Evolutionary conservation across 169 alveolate genomes (phyloP), one percentile per base, ranked within the genome.

Genomic region (Eimeria acervulina): DNA sequence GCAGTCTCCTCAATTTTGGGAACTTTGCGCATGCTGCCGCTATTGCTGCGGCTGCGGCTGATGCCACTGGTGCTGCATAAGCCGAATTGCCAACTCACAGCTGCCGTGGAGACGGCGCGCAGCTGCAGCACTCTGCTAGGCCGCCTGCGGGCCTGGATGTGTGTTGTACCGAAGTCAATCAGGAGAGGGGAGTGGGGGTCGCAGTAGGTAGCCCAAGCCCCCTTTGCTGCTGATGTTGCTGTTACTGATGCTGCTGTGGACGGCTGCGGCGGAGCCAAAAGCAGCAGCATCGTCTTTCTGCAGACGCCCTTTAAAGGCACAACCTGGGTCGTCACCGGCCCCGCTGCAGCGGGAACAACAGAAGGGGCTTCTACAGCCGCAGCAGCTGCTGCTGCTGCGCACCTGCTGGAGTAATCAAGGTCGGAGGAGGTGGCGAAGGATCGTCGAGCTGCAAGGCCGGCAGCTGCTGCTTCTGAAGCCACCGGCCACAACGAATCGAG

Each of bases 91-190:
- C 92, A 84, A 17, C 23, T 8, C 26, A 55, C 51, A 52, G 92
- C 38, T 52, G 92, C 33, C n/a, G 78, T 40, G 2, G 92, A 52
- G 78, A 84, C 78, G 33, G 76, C 92, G 59, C 92, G 72, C 6
- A 84, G 78, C 51, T 84, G 72, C 59, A 84, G 92, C 92, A 84
- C 6, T 59, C 66, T 84, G 92, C 78, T 21, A 40, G 92, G 92
- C 63, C 63, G 52, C 55, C 63, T 26, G 33, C 92, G 72, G 52
- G 92, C 40, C 26, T 55, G 21, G 31, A 84, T 44, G 63, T 84
- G 92, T 5, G 76, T 84, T 26, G 55, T 84, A 13, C 52, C 42
- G 76, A 84, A 84, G 78, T 84, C 76, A 5, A 84, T 84, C 40
- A 84, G 36, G n/a, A 84, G 92, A 19, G 92, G 92, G 55, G 42